A percentile compares a stretch with the other conserved stretches of the same genome.
Conservation (phyloP, 441 rosid species). For the Populus hybrid region DNA sequence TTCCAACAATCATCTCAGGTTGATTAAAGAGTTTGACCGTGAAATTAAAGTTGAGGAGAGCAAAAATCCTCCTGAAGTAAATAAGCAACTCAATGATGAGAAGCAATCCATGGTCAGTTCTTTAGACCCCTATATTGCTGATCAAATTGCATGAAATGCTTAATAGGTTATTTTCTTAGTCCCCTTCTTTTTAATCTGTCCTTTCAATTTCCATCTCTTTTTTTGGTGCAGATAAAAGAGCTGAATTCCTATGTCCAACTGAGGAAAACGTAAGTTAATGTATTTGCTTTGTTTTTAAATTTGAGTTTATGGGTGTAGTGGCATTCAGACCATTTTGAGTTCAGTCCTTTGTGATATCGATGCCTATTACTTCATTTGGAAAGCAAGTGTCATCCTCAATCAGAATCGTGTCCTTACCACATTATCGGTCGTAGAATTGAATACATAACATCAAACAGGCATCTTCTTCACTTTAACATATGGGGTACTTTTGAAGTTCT, state of each 20-base stretch:
- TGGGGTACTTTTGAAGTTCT: constrained; percentile 15
- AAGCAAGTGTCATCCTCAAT: not conserved
- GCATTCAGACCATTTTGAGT: constrained; percentile 10
- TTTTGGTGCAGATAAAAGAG: constrained; percentile 78
- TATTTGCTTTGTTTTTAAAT: constrained; percentile 6
- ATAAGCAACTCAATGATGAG: constrained; percentile 83
- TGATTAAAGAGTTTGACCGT: constrained; percentile 89
- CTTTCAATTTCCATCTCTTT: constrained; percentile 8
- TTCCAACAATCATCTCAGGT: constrained; percentile 38
- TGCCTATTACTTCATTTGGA: not conserved
- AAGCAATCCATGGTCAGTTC: constrained; percentile 86
- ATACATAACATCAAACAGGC: not conserved
- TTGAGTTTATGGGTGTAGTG: not conserved
- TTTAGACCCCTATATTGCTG: constrained; percentile 7
- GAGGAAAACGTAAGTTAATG: constrained; percentile 82
- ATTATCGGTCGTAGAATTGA: not conserved
- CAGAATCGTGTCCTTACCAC: not conserved
- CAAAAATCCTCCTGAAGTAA: constrained; percentile 67
- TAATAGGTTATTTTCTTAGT: not conserved
- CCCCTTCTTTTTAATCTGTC: not conserved
- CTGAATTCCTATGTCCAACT: constrained; percentile 88
- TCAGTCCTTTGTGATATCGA: not conserved
- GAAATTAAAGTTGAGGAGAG: constrained; percentile 80
- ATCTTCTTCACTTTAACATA: not conserved
- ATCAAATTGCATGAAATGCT: not conserved